These are phyloP conservation scores for Barbarea vulgaris DNA, from an alignment of 345 rosid genomes.

Conservation along the genomic window DNA sequence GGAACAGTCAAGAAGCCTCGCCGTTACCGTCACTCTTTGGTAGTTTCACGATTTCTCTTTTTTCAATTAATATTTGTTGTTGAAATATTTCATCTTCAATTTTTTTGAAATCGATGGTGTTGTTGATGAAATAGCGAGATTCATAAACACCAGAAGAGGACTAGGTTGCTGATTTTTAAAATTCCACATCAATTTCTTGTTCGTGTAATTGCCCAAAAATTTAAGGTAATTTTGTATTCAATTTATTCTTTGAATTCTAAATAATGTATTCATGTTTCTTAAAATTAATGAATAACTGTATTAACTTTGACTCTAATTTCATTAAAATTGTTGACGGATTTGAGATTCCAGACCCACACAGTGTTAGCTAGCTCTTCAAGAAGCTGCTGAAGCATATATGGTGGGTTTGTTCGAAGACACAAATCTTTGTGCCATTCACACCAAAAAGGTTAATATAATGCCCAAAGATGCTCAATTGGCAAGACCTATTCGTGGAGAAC, in stretches of 20 bases:
- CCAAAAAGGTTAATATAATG: constrained; percentile 73
- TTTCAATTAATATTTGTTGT: not conserved
- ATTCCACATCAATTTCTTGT: no score
- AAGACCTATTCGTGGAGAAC: constrained; percentile 68
- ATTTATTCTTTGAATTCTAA: not conserved
- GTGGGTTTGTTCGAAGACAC: constrained; percentile 71
- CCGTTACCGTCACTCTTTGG: constrained; percentile 64
- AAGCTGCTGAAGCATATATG: constrained; percentile 69
- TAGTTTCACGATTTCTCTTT: constrained; percentile 5
- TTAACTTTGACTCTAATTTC: not conserved
- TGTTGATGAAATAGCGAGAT: constrained; percentile 41
- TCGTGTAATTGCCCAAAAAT: no score
- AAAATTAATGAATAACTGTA: not conserved
- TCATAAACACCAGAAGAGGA: no score
- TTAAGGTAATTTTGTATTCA: no score
- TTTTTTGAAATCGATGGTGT: not conserved
- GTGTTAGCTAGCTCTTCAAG: constrained; percentile 71
- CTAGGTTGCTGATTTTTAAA: no score
- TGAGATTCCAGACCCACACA: constrained; percentile 77
- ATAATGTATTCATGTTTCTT: no score
- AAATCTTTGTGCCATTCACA: constrained; percentile 58
- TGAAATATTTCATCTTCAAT: not conserved
- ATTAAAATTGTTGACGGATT: constrained; percentile 46
- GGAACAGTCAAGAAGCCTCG: constrained; percentile 83
- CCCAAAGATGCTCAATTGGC: constrained; percentile 71